phyloP scores from a whole-genome alignment of 805 yeast species.

The Starmerella stellata region DNA sequence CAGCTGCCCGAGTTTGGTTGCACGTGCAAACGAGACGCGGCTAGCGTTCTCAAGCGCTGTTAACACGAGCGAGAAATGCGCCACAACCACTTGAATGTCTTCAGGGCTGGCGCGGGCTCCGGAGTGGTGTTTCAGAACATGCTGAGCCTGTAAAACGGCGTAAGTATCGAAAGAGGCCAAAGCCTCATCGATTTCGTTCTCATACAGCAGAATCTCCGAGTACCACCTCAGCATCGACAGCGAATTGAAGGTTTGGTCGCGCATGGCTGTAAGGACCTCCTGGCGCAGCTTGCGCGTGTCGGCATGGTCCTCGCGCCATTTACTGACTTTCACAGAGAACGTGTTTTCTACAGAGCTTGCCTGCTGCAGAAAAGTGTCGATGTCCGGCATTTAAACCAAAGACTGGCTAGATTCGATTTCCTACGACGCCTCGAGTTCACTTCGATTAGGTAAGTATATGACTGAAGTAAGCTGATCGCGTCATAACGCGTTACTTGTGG shows the following conservation, averaged over 20 bases:
- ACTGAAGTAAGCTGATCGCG: background rate
- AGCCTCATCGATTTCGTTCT: conserved; percentile 21
- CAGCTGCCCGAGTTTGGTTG: conserved; percentile 2
- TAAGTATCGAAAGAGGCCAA: conserved; percentile 22
- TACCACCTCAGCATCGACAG: conserved; percentile 21
- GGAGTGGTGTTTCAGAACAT: conserved; percentile 13
- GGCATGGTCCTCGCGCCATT: conserved; percentile 6
- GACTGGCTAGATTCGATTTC: too few relatives aligned
- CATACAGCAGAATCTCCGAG: conserved; percentile 17
- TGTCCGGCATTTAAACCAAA: background rate
- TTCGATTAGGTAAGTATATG: background rate
- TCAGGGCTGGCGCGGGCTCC: conserved; percentile 18
- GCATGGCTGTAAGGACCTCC: conserved; percentile 4
- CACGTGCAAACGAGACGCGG: conserved; percentile 1
- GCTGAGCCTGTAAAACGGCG: conserved; percentile 18
- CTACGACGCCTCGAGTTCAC: background rate
- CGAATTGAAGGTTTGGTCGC: conserved; percentile 22
- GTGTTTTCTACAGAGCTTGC: conserved; percentile 1
- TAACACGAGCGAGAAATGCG: conserved; percentile 12
- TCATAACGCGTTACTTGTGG: too few relatives aligned
- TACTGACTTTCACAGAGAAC: conserved; percentile 4
- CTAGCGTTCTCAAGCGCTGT: conserved; percentile 9
- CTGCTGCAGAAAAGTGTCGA: background rate
- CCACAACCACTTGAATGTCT: conserved; percentile 12
- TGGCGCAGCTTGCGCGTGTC: conserved; percentile 2